Evolutionary conservation across 257 asterid genomes (phyloP), one percentile per base, ranked within the genome.

Genomic region (Avicennia marina): DNA sequence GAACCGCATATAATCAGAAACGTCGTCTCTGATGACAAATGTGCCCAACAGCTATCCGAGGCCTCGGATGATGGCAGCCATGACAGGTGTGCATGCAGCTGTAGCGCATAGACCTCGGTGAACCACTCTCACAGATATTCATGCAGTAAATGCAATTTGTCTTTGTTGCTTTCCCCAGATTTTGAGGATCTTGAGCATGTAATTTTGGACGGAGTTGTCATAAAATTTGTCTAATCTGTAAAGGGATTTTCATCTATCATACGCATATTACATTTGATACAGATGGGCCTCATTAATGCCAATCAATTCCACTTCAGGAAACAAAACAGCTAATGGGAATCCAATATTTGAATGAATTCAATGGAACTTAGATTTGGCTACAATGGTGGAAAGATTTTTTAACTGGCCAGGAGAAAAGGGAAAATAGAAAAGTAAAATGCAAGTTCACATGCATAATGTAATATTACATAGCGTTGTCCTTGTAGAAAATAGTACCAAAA

Each of bases 231-330:
- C 4, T 58, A 11, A 56, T 68, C 40, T 44, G 32, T 51, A 45
- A 6, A 22, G 54, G 31, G 53, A 34, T 24, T 53, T 60, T 20
- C 13, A 68, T 54, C 4, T 43, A 53, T 26, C 41, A 21, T 17
- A 13, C 20, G 11, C 43, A 1, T 15, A 25, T 26, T n/a, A 19
- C 44, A 53, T 38, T 15, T 26, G 17, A 31, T 51, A 31, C 31
- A 29, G 36, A 40, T 57, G 40, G 52, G 16, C 31, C 31, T 48
- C 60, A 66, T 66, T 43, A 66, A 66, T 59, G 50, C 29, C 24
- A 50, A 48, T 13, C 4, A 16, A 21, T 2, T 60, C 39, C 47
- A 8, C 4, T 47, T 24, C 45, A 40, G 21, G 3, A 19, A 36
- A 38, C 20, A 27, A 36, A 27, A 22, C 24, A 2, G 52, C 45